A percentile compares a stretch with the other conserved stretches of the same genome.
Conservation (phyloP, 257 asterid genomes). For the Solanum microdontum region DNA sequence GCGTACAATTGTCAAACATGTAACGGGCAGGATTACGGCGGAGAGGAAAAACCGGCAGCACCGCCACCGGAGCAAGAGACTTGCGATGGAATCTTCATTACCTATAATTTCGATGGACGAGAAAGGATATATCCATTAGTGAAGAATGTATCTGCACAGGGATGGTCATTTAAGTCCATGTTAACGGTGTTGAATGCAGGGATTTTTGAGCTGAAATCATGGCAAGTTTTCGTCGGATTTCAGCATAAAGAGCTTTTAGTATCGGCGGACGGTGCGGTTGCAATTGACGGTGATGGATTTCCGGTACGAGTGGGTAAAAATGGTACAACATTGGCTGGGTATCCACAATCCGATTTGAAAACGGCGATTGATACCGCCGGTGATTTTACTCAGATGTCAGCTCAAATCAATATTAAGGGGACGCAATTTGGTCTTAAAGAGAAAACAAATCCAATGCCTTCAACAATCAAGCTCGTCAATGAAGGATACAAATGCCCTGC, state of each 20-base stretch:
- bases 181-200: slow-evolving; percentile 52
- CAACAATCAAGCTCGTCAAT: slow-evolving; percentile 42
- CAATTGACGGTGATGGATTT: slow-evolving; percentile 39
- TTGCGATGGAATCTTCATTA: slow-evolving; percentile 58
- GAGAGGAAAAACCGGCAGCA: slow-evolving; percentile 23
- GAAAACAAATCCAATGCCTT: slow-evolving; percentile 64
- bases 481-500: slow-evolving; percentile 79
- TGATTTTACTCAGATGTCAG: slow-evolving; percentile 58
- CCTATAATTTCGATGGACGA: slow-evolving; percentile 54
- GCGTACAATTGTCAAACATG: background rate
- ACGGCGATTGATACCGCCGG: slow-evolving; percentile 92
- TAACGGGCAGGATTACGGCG: slow-evolving; percentile 40
- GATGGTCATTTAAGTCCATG: slow-evolving; percentile 62
- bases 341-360: slow-evolving; percentile 58
- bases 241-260: slow-evolving; percentile 67
- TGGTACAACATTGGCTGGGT: slow-evolving; percentile 60
- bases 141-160: slow-evolving; percentile 70
- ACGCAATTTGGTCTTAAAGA: slow-evolving; percentile 54
- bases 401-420: slow-evolving; percentile 45
- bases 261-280: slow-evolving; percentile 62
- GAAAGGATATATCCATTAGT: slow-evolving; percentile 64
- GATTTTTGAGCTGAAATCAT: slow-evolving; percentile 43
- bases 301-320: slow-evolving; percentile 53
- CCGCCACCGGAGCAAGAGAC: slow-evolving; percentile 28
- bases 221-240: slow-evolving; percentile 59